Evolutionary conservation across 2,329 filamentous ascomycete genomes (phyloP).

Genomic region (Ploettnerulaceae sp.): DNA sequence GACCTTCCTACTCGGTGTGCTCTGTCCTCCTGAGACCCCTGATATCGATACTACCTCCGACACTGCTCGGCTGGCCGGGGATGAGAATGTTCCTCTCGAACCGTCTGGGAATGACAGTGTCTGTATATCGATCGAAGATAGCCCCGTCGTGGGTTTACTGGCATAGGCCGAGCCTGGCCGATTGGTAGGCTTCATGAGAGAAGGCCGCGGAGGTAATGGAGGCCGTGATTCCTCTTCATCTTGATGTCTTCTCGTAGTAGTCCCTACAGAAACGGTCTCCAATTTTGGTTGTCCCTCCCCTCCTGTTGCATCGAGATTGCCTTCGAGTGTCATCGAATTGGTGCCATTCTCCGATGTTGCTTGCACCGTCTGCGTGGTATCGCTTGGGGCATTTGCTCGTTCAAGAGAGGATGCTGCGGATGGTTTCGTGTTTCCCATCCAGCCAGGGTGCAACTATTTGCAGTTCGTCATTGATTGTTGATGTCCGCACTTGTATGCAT

Average conservation of each 20-base stretch:
- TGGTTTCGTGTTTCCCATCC: slow-evolving; percentile 16
- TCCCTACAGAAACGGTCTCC: neutral
- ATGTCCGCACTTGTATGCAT: too few relatives aligned
- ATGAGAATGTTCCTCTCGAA: slow-evolving; percentile 57
- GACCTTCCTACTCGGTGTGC: slow-evolving; percentile 27
- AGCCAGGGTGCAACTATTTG: slow-evolving; percentile 4
- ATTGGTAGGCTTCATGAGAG: slow-evolving; percentile 26
- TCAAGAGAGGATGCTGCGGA: slow-evolving; percentile 15
- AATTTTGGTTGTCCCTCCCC: neutral
- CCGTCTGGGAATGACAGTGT: slow-evolving; percentile 69
- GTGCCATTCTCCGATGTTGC: slow-evolving; percentile 23
- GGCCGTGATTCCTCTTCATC: slow-evolving; percentile 38
- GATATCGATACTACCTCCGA: slow-evolving; percentile 30
- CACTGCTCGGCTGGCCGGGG: slow-evolving; percentile 33
- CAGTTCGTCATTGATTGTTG: slow-evolving; percentile 4
- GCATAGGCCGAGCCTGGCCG: slow-evolving; percentile 41
- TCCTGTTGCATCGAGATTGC: slow-evolving; percentile 17
- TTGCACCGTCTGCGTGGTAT: slow-evolving; percentile 16
- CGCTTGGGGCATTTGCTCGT: slow-evolving; percentile 17
- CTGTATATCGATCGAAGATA: slow-evolving; percentile 77
- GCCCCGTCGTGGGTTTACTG: slow-evolving; percentile 69
- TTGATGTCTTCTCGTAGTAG: slow-evolving; percentile 4
- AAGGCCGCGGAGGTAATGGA: slow-evolving; percentile 43
- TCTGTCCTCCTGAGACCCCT: slow-evolving; percentile 23
- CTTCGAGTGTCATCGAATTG: slow-evolving; percentile 23